phyloP scores from a whole-genome alignment of 257 asterid species.

The Agastache rugosa region DNA sequence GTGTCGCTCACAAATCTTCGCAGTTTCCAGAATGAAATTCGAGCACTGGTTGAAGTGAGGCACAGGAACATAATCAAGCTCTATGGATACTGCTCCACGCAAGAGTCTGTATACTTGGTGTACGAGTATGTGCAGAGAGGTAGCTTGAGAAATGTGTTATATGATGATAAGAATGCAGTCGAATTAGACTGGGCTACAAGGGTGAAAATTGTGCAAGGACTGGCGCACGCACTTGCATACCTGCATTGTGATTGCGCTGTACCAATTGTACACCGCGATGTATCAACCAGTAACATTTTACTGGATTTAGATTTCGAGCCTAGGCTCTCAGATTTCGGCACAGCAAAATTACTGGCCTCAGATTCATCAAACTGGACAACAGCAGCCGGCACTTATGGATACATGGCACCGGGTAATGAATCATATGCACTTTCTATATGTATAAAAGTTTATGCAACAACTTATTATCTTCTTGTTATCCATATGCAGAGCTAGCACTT shows the following conservation, averaged over 20 bases:
- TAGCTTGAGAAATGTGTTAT: slow-evolving; percentile 61
- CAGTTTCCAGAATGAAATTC: slow-evolving; percentile 82
- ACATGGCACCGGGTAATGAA: slow-evolving; percentile 93
- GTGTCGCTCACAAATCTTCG: slow-evolving; percentile 47
- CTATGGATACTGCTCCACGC: slow-evolving; percentile 73
- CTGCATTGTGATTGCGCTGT: slow-evolving; percentile 88
- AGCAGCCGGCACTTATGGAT: slow-evolving; percentile 93
- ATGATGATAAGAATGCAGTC: slow-evolving; percentile 53
- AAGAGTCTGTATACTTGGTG: slow-evolving; percentile 78
- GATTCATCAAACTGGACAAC: slow-evolving; percentile 75
- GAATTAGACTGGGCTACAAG: slow-evolving; percentile 70
- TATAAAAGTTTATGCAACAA: background rate
- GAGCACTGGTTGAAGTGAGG: too few species aligned
- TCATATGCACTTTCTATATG: background rate
- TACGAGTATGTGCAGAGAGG: slow-evolving; percentile 86
- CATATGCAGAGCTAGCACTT: slow-evolving; percentile 72
- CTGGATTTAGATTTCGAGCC: slow-evolving; percentile 73
- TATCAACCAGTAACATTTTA: slow-evolving; percentile 68
- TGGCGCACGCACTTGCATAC: slow-evolving; percentile 93
- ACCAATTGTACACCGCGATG: slow-evolving; percentile 84
- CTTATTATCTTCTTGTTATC: background rate
- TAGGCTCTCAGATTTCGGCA: too few species aligned
- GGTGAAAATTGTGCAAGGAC: slow-evolving; percentile 69
- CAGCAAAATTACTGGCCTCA: slow-evolving; percentile 65
- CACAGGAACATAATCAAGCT: too few species aligned